Conservation (phyloP, 495 filamentous ascomycete genomes). For the Neurospora tetraspora region DNA sequence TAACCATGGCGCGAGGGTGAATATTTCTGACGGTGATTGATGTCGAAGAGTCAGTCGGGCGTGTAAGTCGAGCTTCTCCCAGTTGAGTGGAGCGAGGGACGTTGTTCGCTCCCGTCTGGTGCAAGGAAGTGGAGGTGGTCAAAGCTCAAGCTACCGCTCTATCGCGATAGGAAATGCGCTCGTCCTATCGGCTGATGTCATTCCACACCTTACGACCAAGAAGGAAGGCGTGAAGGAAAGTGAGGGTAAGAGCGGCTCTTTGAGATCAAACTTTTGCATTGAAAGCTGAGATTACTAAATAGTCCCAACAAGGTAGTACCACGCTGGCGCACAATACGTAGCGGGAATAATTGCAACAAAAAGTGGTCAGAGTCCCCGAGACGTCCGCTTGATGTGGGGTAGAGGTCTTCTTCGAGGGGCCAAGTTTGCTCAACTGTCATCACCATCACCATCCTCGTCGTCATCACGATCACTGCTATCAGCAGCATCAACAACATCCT, state of each 20-base stretch:
- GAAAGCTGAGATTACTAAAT: neutral
- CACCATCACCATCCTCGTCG: constrained; percentile 5
- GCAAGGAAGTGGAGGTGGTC: neutral
- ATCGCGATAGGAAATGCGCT: neutral
- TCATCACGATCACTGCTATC: constrained; percentile 4
- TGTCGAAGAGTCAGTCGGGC: too few relatives aligned
- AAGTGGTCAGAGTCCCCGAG: too few relatives aligned
- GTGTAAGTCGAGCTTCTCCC: too few relatives aligned
- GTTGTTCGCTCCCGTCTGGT: neutral
- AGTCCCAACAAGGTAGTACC: neutral
- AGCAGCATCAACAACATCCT: constrained; percentile 3
- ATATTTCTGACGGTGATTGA: too few relatives aligned
- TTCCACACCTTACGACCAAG: neutral
- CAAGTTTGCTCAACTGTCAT: constrained; percentile 15
- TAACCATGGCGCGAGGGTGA: neutral
- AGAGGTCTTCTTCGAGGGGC: constrained; percentile 16
- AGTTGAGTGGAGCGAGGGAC: too few relatives aligned
- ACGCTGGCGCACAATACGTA: neutral
- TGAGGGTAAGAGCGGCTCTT: neutral
- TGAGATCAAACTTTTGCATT: neutral
- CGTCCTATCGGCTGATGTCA: neutral
- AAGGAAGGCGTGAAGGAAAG: neutral
- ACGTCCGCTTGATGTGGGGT: constrained; percentile 23
- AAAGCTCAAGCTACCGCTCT: neutral
- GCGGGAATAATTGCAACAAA: neutral